A percentile compares a stretch with the other conserved stretches of the same genome.
phyloP scores from a whole-genome alignment of 495 filamentous ascomycete genomes.

The Friedmanniomyces simplex region DNA sequence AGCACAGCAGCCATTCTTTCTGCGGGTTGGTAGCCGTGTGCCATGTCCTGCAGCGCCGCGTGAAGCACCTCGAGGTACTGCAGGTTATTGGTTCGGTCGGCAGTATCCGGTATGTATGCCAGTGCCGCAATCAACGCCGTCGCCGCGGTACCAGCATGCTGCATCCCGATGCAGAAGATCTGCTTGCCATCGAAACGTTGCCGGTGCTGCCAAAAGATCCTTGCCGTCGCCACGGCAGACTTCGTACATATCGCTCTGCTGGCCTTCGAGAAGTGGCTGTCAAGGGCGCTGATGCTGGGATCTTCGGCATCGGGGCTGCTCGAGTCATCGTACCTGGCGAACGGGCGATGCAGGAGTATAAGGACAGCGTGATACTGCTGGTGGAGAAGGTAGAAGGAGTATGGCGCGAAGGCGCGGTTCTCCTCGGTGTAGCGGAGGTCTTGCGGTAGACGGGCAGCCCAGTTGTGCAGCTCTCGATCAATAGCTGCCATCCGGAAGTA shows the following conservation, averaged over 20 bases:
- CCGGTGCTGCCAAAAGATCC: slow-evolving; percentile 43
- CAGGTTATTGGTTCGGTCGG: slow-evolving; percentile 29
- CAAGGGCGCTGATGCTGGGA: slow-evolving; percentile 17
- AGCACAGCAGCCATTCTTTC: slow-evolving; percentile 29
- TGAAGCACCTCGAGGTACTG: slow-evolving; percentile 30
- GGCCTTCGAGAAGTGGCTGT: slow-evolving; percentile 34
- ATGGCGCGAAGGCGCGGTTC: slow-evolving; percentile 40
- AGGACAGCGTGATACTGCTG: slow-evolving; percentile 43
- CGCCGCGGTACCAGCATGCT: slow-evolving; percentile 43
- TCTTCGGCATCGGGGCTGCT: slow-evolving; percentile 22
- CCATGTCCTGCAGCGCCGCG: slow-evolving; percentile 27
- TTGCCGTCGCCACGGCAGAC: slow-evolving; percentile 39
- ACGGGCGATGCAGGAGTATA: slow-evolving; percentile 42
- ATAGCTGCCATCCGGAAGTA: slow-evolving; percentile 39
- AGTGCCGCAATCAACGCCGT: slow-evolving; percentile 43
- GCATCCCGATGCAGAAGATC: slow-evolving; percentile 37
- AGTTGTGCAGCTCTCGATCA: slow-evolving; percentile 41
- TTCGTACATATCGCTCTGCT: slow-evolving; percentile 42
- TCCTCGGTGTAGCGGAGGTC: slow-evolving; percentile 38
- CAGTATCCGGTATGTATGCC: slow-evolving; percentile 37
- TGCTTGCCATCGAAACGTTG: slow-evolving; percentile 40
- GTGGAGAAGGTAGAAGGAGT: slow-evolving; percentile 43
- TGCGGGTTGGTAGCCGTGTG: slow-evolving; percentile 28
- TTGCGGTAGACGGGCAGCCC: slow-evolving; percentile 41
- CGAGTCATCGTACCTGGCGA: slow-evolving; percentile 36